Evolutionary conservation across 352 stramenopile genomes (phyloP), one percentile per base, ranked within the genome.

Genomic region (Blastocystis sp.): DNA sequence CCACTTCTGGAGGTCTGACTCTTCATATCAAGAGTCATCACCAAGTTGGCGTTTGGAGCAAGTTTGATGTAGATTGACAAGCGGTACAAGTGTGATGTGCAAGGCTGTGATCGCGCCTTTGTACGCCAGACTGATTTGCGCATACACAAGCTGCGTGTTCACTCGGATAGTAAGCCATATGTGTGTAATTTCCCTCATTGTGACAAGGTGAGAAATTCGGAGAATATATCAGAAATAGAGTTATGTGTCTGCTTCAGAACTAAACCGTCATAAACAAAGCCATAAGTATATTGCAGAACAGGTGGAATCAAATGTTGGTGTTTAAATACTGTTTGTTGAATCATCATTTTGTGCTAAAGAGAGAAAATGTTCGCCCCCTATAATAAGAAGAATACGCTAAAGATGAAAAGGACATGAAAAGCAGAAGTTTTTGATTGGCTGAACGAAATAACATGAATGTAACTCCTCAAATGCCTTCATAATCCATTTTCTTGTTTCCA

Each of bases 131-230:
- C 78, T n/a, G 78, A 89, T n/a, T 26, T 89, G 63, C 73, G 70
- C 18, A 65, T 89, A 13, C 78, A 89, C 55, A 89, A 79, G 47
- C 45, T 89, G 34, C 78, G 78, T 55, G 78, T 89, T 13, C 78
- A 89, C 45, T 64, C 63, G 24, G 78, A 89, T 47, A 56, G 16
- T 8, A 89, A 89, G 47, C 78, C 78, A 18, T 41, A 68, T 78
- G 63, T 41, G 2, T 89, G 78, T 59, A 69, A 24, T 4, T 89
- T 50, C 41, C 56, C 78, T 18, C 50, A 73, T 24, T 89, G 78
- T 43, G 66, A 89, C 30, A 89, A 89, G 50, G 78, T 89, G 26
- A 2, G 16, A 18, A 37, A 34, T 20, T 6, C 13, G 7, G 39
- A 0, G 0, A 8, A 37, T 3, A 4, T n/a, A 0, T 68, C 26